A percentile compares a stretch with the other conserved stretches of the same genome.
Conservation (phyloP, 2,329 filamentous ascomycete genomes). For the Talaromyces sp. region DNA sequence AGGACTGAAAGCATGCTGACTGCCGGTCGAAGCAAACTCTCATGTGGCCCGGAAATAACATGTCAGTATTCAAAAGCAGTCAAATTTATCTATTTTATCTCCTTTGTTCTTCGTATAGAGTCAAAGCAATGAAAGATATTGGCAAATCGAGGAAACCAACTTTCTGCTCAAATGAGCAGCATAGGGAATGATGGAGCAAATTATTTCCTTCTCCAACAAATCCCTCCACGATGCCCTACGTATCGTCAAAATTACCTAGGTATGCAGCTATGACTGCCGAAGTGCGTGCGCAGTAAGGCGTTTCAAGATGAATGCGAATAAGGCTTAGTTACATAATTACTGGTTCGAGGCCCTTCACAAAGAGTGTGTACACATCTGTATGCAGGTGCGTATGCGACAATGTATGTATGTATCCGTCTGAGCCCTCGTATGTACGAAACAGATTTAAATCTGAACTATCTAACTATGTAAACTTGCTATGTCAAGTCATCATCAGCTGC, state of each 20-base stretch:
- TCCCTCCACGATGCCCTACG: background rate
- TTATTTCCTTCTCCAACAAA: background rate
- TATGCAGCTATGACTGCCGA: background rate
- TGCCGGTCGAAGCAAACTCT: background rate
- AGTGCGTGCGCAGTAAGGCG: background rate
- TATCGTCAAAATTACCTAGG: no score
- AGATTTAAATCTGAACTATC: background rate
- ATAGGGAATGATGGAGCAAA: background rate
- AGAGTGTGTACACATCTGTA: background rate
- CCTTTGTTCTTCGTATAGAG: background rate
- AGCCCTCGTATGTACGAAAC: slow-evolving; percentile 8
- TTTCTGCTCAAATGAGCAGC: background rate
- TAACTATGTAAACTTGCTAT: background rate
- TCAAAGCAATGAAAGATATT: background rate
- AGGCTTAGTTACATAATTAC: background rate
- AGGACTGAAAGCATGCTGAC: background rate
- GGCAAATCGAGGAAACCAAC: background rate
- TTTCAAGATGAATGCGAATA: background rate
- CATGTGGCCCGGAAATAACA: background rate
- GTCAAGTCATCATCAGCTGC: background rate
- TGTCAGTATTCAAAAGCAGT: background rate
- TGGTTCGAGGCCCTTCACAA: background rate
- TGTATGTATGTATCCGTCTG: background rate
- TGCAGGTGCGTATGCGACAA: background rate
- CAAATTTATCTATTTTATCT: background rate